These are phyloP conservation scores for Blastomyces parvus DNA, from an alignment of 2,329 filamentous ascomycete genomes.

Conservation along the genomic window DNA sequence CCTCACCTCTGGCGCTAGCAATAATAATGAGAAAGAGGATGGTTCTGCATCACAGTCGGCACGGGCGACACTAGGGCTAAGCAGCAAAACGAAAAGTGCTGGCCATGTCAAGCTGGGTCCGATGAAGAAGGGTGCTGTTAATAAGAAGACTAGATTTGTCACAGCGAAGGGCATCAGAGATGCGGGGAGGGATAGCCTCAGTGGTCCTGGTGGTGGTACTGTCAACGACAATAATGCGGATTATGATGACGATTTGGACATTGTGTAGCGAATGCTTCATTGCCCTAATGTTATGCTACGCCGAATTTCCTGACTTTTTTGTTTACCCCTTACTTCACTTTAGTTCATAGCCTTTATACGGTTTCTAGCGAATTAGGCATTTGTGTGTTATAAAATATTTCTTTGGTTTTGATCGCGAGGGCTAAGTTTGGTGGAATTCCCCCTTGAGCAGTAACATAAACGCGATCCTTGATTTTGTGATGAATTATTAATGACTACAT, in stretches of 20 bases:
- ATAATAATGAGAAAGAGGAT: not conserved
- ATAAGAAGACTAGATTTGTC: slow-evolving; percentile 66
- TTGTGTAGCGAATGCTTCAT: slow-evolving; percentile 25
- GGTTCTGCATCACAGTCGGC: not conserved
- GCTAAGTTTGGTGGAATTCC: not conserved
- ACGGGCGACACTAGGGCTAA: slow-evolving; percentile 19
- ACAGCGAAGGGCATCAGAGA: slow-evolving; percentile 68
- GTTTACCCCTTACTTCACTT: not conserved
- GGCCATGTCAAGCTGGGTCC: slow-evolving; percentile 34
- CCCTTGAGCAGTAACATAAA: not conserved
- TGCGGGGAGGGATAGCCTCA: slow-evolving; percentile 64
- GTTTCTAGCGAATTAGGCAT: not conserved
- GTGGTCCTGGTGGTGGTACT: slow-evolving; percentile 20
- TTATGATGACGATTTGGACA: slow-evolving; percentile 42
- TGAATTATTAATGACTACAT: not conserved
- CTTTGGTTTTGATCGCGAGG: not conserved
- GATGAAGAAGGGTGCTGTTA: slow-evolving; percentile 22
- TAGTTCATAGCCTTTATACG: not conserved
- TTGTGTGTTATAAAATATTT: not conserved
- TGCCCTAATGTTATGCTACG: not conserved
- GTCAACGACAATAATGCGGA: slow-evolving; percentile 38
- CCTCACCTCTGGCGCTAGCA: not conserved
- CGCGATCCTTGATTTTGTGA: not conserved
- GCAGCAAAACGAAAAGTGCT: slow-evolving; percentile 26
- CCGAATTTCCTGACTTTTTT: not conserved